phyloP scores from a whole-genome alignment of 306 rosid species.

The Arachis hypogaea region DNA sequence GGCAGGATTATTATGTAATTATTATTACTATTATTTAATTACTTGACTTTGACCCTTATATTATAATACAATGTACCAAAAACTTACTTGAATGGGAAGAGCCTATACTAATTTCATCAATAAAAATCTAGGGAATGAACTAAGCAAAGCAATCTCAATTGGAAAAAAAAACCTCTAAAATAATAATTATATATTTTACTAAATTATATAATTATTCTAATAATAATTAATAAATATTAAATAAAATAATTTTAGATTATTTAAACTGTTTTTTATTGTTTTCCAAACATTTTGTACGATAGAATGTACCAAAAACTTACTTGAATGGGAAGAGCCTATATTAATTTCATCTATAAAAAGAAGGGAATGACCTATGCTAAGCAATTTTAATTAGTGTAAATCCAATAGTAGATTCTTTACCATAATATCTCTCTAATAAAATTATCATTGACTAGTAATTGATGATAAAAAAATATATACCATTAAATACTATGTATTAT shows the following conservation, averaged over 20 bases:
- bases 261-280: too few species aligned
- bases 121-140: background rate
- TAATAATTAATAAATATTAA: too few species aligned
- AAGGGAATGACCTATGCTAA: background rate
- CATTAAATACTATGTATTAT: background rate
- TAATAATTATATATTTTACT: too few species aligned
- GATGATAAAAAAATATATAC: background rate
- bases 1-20: background rate
- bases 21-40: background rate
- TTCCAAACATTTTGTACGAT: too few species aligned
- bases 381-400: background rate
- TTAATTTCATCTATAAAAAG: background rate
- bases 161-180: too few species aligned
- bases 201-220: too few species aligned
- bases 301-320: background rate
- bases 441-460: background rate
- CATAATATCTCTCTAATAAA: background rate
- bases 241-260: too few species aligned
- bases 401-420: background rate
- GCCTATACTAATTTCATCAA: background rate
- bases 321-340: background rate
- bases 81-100: background rate
- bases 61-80: background rate
- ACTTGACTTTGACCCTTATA: slow-evolving; percentile 13
- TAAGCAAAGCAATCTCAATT: background rate